These are phyloP conservation scores for Aureobasidium sp. DNA, from an alignment of 2,329 filamentous ascomycete species.

Conservation along the genomic window DNA sequence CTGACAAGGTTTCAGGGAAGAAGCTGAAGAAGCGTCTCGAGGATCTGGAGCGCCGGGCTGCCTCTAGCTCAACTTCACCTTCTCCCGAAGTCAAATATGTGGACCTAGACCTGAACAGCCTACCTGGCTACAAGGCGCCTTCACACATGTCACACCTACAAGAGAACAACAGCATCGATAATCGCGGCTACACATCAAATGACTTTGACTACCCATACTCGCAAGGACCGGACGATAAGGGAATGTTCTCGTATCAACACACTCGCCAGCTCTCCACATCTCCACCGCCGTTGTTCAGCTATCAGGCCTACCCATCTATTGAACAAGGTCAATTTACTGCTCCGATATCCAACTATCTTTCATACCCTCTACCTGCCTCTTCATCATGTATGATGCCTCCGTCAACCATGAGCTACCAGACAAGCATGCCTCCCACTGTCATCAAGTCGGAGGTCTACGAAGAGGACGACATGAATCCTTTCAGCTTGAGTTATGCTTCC, in stretches of 20 bases:
- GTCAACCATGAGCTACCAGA: conserved; percentile 33
- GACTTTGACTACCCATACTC: conserved; percentile 8
- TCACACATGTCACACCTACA: neutral
- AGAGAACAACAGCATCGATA: conserved; percentile 21
- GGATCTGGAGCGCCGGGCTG: conserved; percentile 74
- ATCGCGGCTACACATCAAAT: neutral
- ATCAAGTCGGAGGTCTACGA: conserved; percentile 60
- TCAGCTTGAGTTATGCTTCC: conserved; percentile 62
- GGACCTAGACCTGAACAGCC: conserved; percentile 37
- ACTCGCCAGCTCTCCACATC: conserved; percentile 64
- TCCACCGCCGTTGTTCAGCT: conserved; percentile 60
- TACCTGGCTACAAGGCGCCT: neutral
- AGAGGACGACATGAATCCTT: conserved; percentile 57
- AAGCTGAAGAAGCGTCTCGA: conserved; percentile 86
- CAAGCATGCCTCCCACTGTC: conserved; percentile 31
- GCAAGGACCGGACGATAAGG: conserved; percentile 48
- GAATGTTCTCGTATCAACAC: conserved; percentile 60
- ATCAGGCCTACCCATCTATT: conserved; percentile 31
- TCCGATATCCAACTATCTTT: conserved; percentile 35
- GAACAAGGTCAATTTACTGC: conserved; percentile 37
- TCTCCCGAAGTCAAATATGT: conserved; percentile 54
- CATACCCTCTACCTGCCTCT: conserved; percentile 7
- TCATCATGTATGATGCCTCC: conserved; percentile 3
- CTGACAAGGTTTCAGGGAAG: conserved; percentile 56
- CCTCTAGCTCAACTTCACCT: conserved; percentile 53